A percentile compares a stretch with the other conserved stretches of the same genome.
phyloP scores from a whole-genome alignment of 78 protist genomes.

The Chrysochromulina tobinii region DNA sequence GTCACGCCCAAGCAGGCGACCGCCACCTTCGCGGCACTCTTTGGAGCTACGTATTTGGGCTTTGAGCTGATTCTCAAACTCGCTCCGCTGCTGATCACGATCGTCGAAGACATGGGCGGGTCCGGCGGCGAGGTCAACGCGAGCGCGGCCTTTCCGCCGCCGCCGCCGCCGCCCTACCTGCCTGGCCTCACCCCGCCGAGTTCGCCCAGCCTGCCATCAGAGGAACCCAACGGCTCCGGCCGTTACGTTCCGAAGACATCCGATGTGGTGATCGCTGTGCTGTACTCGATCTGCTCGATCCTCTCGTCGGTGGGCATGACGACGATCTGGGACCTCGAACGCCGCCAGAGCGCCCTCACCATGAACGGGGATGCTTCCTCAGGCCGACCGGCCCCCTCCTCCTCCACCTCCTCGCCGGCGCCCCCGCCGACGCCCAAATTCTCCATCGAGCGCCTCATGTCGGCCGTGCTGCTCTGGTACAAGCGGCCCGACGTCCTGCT shows the following conservation, averaged over 20 bases:
- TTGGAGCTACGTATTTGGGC: not conserved
- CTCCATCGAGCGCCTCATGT: not conserved
- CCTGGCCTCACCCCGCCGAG: too few relatives aligned
- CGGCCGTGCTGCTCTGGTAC: not conserved
- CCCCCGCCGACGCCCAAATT: not conserved
- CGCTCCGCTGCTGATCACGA: not conserved
- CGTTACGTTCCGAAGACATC: too few relatives aligned
- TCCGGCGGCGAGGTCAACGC: too few relatives aligned
- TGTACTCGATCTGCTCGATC: constrained; percentile 3
- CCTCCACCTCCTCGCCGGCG: too few relatives aligned
- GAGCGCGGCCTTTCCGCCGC: too few relatives aligned
- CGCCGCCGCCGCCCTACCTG: too few relatives aligned
- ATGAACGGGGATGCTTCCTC: too few relatives aligned
- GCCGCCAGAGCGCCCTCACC: too few relatives aligned
- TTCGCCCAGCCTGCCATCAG: too few relatives aligned
- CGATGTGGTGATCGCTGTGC: not conserved
- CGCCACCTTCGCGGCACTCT: not conserved
- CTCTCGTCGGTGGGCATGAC: not conserved
- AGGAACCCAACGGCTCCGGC: too few relatives aligned
- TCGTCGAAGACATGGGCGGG: not conserved
- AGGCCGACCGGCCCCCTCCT: too few relatives aligned
- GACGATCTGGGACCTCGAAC: not conserved
- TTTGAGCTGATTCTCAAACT: constrained; percentile 17
- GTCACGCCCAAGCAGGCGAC: not conserved
- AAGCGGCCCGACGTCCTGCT: not conserved